A percentile compares a stretch with the other conserved stretches of the same genome.
Evolutionary conservation across 805 yeast genomes (phyloP).

Genomic region (Ogataea degrootiae): DNA sequence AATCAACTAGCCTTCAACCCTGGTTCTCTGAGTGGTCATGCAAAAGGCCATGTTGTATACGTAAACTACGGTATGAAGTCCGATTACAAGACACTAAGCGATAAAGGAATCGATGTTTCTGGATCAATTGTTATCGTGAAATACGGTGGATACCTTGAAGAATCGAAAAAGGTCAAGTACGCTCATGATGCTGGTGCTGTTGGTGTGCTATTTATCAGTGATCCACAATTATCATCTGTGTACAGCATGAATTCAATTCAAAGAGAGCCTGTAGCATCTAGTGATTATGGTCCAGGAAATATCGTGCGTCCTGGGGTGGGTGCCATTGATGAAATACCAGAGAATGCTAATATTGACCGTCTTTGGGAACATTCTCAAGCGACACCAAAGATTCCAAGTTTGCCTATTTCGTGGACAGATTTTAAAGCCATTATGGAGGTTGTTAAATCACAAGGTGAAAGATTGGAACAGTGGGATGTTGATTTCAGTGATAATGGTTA

Average conservation of each 20-base stretch:
- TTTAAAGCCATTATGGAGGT: constrained; percentile 41
- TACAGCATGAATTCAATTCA: constrained; percentile 44
- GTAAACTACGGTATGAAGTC: constrained; percentile 59
- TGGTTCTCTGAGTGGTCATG: constrained; percentile 54
- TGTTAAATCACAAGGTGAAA: constrained; percentile 35
- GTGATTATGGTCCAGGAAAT: constrained; percentile 70
- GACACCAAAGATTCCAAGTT: constrained; percentile 68
- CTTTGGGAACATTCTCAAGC: constrained; percentile 42
- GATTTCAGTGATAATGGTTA: constrained; percentile 13
- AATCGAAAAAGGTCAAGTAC: constrained; percentile 44
- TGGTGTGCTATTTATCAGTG: constrained; percentile 66
- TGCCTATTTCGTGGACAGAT: constrained; percentile 75
- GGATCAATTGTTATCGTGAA: constrained; percentile 57
- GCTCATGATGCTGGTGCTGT: constrained; percentile 56
- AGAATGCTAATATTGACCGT: constrained; percentile 35
- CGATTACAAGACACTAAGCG: constrained; percentile 45
- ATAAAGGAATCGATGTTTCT: constrained; percentile 34
- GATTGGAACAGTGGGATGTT: constrained; percentile 33
- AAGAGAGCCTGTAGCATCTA: constrained; percentile 49
- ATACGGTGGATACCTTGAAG: constrained; percentile 49
- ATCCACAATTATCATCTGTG: constrained; percentile 25
- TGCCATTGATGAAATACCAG: constrained; percentile 24
- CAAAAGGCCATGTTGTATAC: constrained; percentile 50
- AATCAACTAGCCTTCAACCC: constrained; percentile 60
- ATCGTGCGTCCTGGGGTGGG: constrained; percentile 77